Percentiles rank a stretch among this genome's conserved stretches.
Evolutionary conservation across 1,139 yeast genomes (phyloP).

Genomic region (Kurtzmaniella quercitrusa): DNA sequence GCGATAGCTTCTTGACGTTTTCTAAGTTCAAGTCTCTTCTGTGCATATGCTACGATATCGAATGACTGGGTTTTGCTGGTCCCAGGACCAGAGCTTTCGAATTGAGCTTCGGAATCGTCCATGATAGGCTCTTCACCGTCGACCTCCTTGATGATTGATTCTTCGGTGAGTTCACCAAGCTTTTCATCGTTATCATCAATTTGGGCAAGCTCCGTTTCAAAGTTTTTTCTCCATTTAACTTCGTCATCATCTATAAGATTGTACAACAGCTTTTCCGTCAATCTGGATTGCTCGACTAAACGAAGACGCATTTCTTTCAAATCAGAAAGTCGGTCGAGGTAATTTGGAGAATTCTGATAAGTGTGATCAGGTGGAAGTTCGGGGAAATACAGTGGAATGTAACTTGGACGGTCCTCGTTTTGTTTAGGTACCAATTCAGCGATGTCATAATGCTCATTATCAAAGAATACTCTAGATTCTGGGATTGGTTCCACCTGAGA

Average conservation of each 20-base stretch:
- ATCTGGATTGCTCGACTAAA: constrained; percentile 73
- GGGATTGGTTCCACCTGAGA: constrained; percentile 19
- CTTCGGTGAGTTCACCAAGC: constrained; percentile 14
- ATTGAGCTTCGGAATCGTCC: constrained; percentile 8
- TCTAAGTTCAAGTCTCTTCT: constrained; percentile 32
- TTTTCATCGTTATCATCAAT: constrained; percentile 14
- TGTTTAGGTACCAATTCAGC: constrained; percentile 54
- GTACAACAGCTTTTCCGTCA: constrained; percentile 75
- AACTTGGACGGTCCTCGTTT: constrained; percentile 39
- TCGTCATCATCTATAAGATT: constrained; percentile 48
- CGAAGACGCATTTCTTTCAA: constrained; percentile 66
- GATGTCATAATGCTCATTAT: constrained; percentile 47
- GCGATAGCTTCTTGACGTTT: constrained; percentile 18
- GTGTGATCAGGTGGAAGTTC: constrained; percentile 92
- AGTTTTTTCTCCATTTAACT: constrained; percentile 25
- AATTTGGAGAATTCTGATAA: constrained; percentile 70
- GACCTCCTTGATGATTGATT: constrained; percentile 21
- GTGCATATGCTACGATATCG: constrained; percentile 56
- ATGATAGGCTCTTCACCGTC: constrained; percentile 9
- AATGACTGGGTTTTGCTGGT: constrained; percentile 18
- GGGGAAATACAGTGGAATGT: constrained; percentile 76
- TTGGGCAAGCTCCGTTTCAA: constrained; percentile 21
- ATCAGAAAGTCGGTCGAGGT: constrained; percentile 60
- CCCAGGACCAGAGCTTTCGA: constrained; percentile 7
- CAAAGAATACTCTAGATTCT: constrained; percentile 37